Evolutionary conservation across 108 stramenopile genomes (phyloP).

Genomic region (Phaeodactylum tricornutum): DNA sequence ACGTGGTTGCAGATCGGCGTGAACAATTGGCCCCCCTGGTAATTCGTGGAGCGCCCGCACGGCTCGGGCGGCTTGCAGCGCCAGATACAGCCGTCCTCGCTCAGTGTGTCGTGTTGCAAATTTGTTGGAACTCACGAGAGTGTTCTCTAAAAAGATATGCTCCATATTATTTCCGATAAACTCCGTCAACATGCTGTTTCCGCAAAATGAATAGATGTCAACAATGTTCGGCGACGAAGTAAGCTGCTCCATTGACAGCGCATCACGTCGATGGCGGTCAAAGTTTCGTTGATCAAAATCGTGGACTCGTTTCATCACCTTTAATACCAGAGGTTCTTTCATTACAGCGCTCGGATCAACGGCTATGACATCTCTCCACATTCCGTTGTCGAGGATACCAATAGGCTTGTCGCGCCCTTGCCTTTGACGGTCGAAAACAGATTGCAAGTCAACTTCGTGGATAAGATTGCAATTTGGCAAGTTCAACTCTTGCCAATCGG

Average conservation of each 20-base stretch:
- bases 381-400: conserved; percentile 33
- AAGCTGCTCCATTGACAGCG: conserved; percentile 64
- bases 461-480: conserved; percentile 64
- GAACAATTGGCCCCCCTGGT: conserved; percentile 43
- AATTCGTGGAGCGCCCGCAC: conserved; percentile 35
- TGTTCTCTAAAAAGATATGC: conserved; percentile 27
- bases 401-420: neutral
- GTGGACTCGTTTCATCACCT: conserved; percentile 70
- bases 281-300: conserved; percentile 55
- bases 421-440: conserved; percentile 11
- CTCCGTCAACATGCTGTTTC: conserved; percentile 66
- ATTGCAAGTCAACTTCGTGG: conserved; percentile 55
- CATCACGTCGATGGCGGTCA: conserved; percentile 79
- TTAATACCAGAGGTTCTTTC: conserved; percentile 31
- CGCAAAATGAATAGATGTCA: conserved; percentile 63
- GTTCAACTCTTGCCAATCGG: conserved; percentile 46
- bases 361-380: conserved; percentile 63
- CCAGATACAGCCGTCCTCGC: conserved; percentile 34
- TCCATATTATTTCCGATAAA: conserved; percentile 34
- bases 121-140: neutral
- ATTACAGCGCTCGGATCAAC: conserved; percentile 26
- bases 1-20: conserved; percentile 67
- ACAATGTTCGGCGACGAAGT: conserved; percentile 48
- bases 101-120: conserved; percentile 12
- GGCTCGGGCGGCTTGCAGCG: conserved; percentile 52